Evolutionary conservation across 1,284 basidiomycete genomes (phyloP).

Genomic region (Phlebopus sp.): DNA sequence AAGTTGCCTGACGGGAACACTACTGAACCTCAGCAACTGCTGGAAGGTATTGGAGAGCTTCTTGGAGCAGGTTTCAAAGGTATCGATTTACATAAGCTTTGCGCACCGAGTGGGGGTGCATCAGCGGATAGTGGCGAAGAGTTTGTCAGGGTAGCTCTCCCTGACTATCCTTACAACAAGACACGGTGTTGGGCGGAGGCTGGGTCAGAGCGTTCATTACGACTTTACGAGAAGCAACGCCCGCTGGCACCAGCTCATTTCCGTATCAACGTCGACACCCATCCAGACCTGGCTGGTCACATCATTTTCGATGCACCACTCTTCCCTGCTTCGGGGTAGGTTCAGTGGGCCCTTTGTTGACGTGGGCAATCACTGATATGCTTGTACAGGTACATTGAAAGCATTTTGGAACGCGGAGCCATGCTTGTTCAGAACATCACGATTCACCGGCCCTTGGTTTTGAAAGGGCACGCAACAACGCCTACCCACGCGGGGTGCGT

Average conservation of each 20-base stretch:
- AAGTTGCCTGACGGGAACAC: conserved; percentile 28
- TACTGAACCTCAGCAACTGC: conserved; percentile 29
- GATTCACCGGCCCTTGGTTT: conserved; percentile 11
- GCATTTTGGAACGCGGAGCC: conserved; percentile 12
- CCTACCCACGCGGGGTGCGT: conserved; percentile 10
- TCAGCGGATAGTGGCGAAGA: conserved; percentile 14
- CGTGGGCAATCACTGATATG: neutral
- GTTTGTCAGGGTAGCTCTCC: conserved; percentile 7
- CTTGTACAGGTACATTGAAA: conserved; percentile 7
- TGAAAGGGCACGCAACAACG: conserved; percentile 2
- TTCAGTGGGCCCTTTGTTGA: neutral
- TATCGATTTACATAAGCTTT: conserved; percentile 25
- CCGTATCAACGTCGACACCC: conserved; percentile 12
- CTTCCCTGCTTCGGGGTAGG: conserved; percentile 13
- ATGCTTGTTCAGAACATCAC: conserved; percentile 7
- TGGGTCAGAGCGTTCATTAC: conserved; percentile 3
- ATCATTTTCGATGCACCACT: conserved; percentile 11
- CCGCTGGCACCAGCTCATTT: conserved; percentile 10
- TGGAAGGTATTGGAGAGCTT: conserved; percentile 29
- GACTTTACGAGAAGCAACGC: conserved; percentile 6
- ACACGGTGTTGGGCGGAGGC: conserved; percentile 12
- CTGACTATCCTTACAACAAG: conserved; percentile 13
- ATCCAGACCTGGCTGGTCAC: conserved; percentile 10
- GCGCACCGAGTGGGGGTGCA: conserved; percentile 15
- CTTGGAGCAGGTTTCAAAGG: conserved; percentile 25